Conservation (phyloP, 2,329 filamentous ascomycete species). For the Cladosporium sp. region DNA sequence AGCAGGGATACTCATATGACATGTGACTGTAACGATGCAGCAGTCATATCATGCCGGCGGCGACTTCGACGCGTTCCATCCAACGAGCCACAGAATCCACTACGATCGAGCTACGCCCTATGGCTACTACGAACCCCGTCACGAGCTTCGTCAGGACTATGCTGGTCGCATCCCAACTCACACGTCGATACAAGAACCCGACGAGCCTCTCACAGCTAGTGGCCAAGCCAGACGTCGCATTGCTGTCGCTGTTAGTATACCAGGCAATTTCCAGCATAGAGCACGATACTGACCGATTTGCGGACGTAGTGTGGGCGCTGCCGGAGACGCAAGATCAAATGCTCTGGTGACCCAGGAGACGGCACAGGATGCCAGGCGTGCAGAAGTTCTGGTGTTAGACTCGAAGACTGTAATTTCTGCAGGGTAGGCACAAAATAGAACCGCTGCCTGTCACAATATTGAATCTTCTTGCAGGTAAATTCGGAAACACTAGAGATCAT, state of each 20-base stretch:
- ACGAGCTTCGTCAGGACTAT: conserved; percentile 24
- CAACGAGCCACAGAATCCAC: conserved; percentile 15
- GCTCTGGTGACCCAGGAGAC: conserved; percentile 76
- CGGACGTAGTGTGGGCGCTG: conserved; percentile 74
- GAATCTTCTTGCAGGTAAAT: neutral
- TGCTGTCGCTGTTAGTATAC: conserved; percentile 45
- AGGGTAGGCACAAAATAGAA: conserved; percentile 51
- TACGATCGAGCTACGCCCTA: conserved; percentile 26
- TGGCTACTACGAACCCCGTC: conserved; percentile 22
- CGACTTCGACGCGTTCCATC: conserved; percentile 24
- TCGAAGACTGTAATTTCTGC: conserved; percentile 67
- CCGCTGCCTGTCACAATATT: neutral
- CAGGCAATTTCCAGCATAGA: neutral
- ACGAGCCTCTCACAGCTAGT: conserved; percentile 29
- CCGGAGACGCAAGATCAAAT: conserved; percentile 90
- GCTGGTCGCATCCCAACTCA: conserved; percentile 18
- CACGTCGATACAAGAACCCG: conserved; percentile 29
- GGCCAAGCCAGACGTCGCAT: conserved; percentile 48
- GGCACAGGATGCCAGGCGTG: conserved; percentile 81
- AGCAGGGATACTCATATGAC: conserved; percentile 13
- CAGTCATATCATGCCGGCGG: conserved; percentile 26
- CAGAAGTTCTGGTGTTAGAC: conserved; percentile 64
- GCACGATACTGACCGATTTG: conserved; percentile 9
- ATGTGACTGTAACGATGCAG: conserved; percentile 27
- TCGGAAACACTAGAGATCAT: conserved; percentile 4